Evolutionary conservation across 495 filamentous ascomycete species (phyloP).

Genomic region (Jackrogersella multiformis): DNA sequence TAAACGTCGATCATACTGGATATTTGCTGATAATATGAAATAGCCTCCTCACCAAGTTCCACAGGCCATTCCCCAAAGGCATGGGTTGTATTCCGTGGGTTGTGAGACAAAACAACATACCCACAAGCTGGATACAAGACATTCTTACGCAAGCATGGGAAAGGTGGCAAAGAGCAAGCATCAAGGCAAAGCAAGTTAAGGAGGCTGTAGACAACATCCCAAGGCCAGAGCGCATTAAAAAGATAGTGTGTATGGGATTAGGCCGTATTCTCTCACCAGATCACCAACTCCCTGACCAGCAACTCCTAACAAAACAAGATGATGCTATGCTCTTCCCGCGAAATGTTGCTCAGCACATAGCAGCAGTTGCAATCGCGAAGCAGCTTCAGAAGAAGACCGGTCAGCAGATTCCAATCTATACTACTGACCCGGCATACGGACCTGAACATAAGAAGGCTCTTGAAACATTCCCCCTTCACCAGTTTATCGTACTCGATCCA

Average conservation of each 20-base stretch:
- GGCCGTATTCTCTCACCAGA: not conserved
- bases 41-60: slow-evolving; percentile 22
- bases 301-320: no score
- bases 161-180: slow-evolving; percentile 13
- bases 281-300: not conserved
- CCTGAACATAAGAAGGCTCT: slow-evolving; percentile 14
- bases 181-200: slow-evolving; percentile 7
- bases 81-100: not conserved
- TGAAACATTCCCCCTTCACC: not conserved
- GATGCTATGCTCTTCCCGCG: not conserved
- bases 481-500: slow-evolving; percentile 25
- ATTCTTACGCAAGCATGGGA: slow-evolving; percentile 15
- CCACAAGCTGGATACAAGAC: not conserved
- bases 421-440: slow-evolving; percentile 27
- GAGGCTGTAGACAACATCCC: slow-evolving; percentile 23
- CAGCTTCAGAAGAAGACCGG: slow-evolving; percentile 15
- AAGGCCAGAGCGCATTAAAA: slow-evolving; percentile 17
- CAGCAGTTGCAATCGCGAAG: slow-evolving; percentile 16
- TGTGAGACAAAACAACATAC: not conserved
- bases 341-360: slow-evolving; percentile 27
- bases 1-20: not conserved
- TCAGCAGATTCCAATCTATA: slow-evolving; percentile 2
- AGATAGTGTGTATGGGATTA: slow-evolving; percentile 27
- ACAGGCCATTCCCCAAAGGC: not conserved
- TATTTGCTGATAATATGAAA: not conserved